Evolutionary conservation across 768 basidiomycete species (phyloP).

Genomic region (Pisolithus orientalis): DNA sequence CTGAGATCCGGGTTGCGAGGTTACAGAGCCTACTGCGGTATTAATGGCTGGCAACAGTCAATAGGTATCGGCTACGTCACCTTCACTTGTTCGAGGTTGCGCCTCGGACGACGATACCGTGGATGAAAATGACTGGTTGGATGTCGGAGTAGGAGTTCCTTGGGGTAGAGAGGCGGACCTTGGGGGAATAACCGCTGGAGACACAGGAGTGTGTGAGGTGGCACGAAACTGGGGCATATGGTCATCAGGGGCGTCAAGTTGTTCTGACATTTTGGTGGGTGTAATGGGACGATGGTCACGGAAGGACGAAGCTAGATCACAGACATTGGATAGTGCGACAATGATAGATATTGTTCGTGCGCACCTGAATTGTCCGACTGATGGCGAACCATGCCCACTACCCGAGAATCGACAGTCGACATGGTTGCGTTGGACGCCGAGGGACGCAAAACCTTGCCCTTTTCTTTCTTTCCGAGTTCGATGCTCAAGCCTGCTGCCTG

Average conservation of each 20-base stretch:
- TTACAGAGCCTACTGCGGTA: constrained; percentile 2
- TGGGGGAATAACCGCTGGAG: constrained; percentile 15
- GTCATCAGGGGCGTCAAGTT: constrained; percentile 3
- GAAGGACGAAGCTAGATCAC: constrained; percentile 1
- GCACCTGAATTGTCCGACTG: constrained; percentile 32
- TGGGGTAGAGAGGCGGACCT: constrained; percentile 17
- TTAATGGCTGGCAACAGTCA: constrained; percentile 3
- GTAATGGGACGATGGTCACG: constrained; percentile 17
- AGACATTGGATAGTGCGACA: not conserved
- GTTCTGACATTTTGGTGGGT: constrained; percentile 9
- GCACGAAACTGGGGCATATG: constrained; percentile 2
- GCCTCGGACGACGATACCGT: constrained; percentile 11
- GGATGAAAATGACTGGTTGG: constrained; percentile 1
- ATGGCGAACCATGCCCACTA: constrained; percentile 13
- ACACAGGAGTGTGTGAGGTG: not conserved
- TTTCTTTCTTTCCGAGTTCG: constrained; percentile 34
- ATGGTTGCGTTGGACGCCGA: constrained; percentile 20
- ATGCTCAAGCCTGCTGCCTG: constrained; percentile 26
- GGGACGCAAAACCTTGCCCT: constrained; percentile 9
- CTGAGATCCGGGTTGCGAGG: constrained; percentile 1
- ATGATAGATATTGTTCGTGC: constrained; percentile 3
- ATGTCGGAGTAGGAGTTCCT: constrained; percentile 2
- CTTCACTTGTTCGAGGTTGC: constrained; percentile 23
- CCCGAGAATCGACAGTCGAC: constrained; percentile 22
- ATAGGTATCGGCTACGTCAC: constrained; percentile 1